phyloP scores from a whole-genome alignment of 306 rosid species.

The Sindora glabra region DNA sequence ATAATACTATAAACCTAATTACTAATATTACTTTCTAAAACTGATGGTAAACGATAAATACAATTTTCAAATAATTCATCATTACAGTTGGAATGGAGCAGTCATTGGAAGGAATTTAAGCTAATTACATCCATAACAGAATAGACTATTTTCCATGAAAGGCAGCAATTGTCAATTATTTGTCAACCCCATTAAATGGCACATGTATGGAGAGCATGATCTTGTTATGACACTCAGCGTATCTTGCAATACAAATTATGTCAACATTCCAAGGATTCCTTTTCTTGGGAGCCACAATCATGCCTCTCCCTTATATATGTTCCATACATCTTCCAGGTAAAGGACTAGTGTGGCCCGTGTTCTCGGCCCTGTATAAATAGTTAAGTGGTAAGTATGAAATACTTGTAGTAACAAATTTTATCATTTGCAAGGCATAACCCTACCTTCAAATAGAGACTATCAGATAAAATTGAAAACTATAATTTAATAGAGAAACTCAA shows the following conservation, averaged over 20 bases:
- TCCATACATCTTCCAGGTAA: conserved; percentile 82
- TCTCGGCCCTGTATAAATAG: conserved; percentile 63
- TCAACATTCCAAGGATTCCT: conserved; percentile 89
- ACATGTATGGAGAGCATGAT: background rate
- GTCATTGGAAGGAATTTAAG: conserved; percentile 10
- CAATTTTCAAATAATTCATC: conserved; percentile 26
- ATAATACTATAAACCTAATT: too few species aligned
- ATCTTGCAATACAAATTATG: conserved; percentile 75
- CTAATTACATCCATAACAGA: conserved; percentile 2
- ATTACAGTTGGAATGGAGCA: conserved; percentile 19
- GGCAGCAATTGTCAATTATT: conserved; percentile 17
- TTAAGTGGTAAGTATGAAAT: conserved; percentile 1
- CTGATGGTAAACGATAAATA: background rate
- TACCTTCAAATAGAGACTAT: background rate
- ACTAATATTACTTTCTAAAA: too few species aligned
- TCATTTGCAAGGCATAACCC: background rate
- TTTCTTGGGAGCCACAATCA: conserved; percentile 77
- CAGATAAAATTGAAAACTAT: background rate
- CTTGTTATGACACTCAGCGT: conserved; percentile 37
- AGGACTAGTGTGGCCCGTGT: conserved; percentile 83
- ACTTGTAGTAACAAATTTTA: background rate
- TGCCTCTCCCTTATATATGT: conserved; percentile 80
- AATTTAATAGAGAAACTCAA: background rate
- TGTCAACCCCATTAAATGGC: conserved; percentile 4
- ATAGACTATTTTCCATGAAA: background rate